Percentiles rank a stretch among this genome's conserved stretches.
Evolutionary conservation across 768 basidiomycete species (phyloP).

Genomic region (Roridomyces roridus): DNA sequence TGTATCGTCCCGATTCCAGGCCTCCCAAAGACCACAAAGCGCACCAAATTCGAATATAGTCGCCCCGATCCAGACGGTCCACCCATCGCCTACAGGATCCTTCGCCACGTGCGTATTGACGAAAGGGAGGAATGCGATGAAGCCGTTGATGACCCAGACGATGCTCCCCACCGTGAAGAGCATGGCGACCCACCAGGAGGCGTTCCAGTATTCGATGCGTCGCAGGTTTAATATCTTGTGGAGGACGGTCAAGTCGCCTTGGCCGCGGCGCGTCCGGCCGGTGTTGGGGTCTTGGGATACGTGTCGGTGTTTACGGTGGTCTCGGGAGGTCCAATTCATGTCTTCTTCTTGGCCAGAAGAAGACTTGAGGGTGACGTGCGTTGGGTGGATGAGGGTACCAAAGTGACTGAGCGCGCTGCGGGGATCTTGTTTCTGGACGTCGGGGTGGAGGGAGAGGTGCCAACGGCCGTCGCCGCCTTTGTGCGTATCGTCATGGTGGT

Average conservation of each 20-base stretch:
- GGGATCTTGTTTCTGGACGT: constrained; percentile 31
- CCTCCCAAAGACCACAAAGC: constrained; percentile 59
- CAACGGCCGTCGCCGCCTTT: constrained; percentile 23
- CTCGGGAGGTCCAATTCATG: constrained; percentile 47
- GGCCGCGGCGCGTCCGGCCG: constrained; percentile 22
- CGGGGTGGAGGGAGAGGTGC: constrained; percentile 38
- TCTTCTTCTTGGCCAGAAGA: constrained; percentile 10
- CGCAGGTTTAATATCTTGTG: constrained; percentile 35
- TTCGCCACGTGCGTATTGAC: constrained; percentile 34
- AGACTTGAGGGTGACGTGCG: constrained; percentile 35
- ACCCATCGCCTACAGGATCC: constrained; percentile 43
- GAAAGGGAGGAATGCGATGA: constrained; percentile 57
- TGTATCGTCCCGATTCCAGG: constrained; percentile 52
- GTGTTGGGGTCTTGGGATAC: constrained; percentile 29
- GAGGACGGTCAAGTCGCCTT: constrained; percentile 16
- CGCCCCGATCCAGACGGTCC: constrained; percentile 62
- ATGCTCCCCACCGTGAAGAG: constrained; percentile 51
- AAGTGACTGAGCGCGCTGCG: constrained; percentile 37
- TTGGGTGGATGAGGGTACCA: constrained; percentile 41
- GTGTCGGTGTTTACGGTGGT: constrained; percentile 45
- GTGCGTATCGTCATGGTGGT: too few relatives aligned
- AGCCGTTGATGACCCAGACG: constrained; percentile 65
- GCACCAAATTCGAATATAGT: constrained; percentile 66
- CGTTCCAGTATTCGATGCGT: constrained; percentile 49
- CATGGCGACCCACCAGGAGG: constrained; percentile 51